Conservation (phyloP, 169 alveolate genomes). For the Babesia gibsoni region DNA sequence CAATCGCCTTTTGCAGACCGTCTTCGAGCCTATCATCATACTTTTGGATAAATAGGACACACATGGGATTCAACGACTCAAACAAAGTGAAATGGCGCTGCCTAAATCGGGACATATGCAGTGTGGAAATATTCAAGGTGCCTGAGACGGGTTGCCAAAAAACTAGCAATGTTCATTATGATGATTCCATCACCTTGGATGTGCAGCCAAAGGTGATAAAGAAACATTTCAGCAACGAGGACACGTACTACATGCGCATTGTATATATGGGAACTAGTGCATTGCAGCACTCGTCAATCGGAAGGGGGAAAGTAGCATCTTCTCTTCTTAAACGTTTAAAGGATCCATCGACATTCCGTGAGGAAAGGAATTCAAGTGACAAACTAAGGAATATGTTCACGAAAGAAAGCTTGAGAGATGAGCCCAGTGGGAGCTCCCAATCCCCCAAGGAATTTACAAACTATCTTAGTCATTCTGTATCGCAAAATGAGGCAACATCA, state of each 20-base stretch:
- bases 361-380: neutral
- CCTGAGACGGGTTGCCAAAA: conserved; percentile 15
- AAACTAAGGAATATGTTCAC: neutral
- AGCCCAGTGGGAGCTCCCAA: neutral
- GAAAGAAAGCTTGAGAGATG: neutral
- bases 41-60: conserved; percentile 54
- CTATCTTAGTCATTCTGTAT: neutral
- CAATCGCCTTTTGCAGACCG: conserved; percentile 41
- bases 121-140: conserved; percentile 34
- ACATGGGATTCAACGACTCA: conserved; percentile 35
- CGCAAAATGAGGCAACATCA: neutral
- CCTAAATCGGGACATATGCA: conserved; percentile 17
- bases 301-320: neutral
- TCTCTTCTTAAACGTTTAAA: neutral
- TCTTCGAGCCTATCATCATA: conserved; percentile 14
- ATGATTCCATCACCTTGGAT: conserved; percentile 3
- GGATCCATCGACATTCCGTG: conserved; percentile 19
- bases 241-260: conserved; percentile 17
- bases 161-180: conserved; percentile 4
- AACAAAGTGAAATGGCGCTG: conserved; percentile 28
- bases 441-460: neutral
- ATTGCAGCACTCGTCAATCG: neutral
- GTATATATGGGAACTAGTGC: conserved; percentile 3
- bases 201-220: conserved; percentile 1
- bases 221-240: conserved; percentile 13